Evolutionary conservation across 441 rosid species (phyloP), one percentile per base, ranked within the genome.

Genomic region (Bocquillonia castaneifolia): DNA sequence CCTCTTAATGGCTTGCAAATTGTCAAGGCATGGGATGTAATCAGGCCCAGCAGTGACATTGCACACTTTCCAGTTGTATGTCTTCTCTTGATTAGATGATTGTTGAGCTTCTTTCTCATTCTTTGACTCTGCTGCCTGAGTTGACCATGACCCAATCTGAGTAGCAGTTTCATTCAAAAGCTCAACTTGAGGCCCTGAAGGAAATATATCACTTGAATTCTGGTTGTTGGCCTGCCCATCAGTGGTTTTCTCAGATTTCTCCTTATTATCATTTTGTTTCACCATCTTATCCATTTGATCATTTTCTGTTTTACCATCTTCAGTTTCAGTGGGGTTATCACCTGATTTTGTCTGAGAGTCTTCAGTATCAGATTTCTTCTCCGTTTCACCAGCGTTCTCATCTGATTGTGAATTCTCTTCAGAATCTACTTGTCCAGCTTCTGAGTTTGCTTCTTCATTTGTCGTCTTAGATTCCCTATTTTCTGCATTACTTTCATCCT

Each of bases 1-100:
- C 73, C 72, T 82, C 85, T 53, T 87, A 73, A 94, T 85, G 59
- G 93, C 96, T 79, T 81, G 69, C 80, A 50, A 76, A 76, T 94
- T 94, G 76, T 94, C 99, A 62, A 94, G 99, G 76, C 99, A 94
- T 5, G 99, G 99, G 67, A 94, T 88, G 67, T 77, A 94, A 82
- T 91, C 99, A 18, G 95, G 74, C 31, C 96, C 97, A 10, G 96
- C 92, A 63, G 91, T 87, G 60, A 83, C 82, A 77, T 94, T 90
- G 83, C 99, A 94, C 17, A 84, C 66, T 75, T 83, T 88, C 99
- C 99, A 94, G 69, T 67, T 71, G 79, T 80, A 81, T 65, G 69
- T 80, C 39, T 39, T 54, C 55, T 71, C 81, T 64, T 79, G 74
- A 44, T 80, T 71, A 63, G 88, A 78, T 74, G 86, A 77, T 59